phyloP scores from a whole-genome alignment of 352 stramenopile species.

The Pythium volutum region DNA sequence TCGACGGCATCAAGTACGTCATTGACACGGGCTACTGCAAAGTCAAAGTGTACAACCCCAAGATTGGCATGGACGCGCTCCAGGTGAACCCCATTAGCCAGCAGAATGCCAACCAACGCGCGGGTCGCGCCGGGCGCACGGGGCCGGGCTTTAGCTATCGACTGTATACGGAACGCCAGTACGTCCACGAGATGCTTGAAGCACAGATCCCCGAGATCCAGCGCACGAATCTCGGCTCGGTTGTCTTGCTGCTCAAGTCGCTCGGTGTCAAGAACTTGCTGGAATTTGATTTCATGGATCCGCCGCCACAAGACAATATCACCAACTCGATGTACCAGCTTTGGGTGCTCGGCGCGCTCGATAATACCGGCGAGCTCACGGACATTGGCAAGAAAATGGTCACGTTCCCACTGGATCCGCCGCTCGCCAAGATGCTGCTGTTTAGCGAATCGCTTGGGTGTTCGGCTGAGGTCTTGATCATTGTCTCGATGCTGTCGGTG shows the following conservation, averaged over 20 bases:
- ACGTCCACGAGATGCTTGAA: slow-evolving; percentile 95
- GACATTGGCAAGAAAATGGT: slow-evolving; percentile 96
- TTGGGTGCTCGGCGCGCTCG: slow-evolving; percentile 97
- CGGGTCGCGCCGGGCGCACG: slow-evolving; percentile 92
- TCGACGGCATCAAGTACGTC: slow-evolving; percentile 98
- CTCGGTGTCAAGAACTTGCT: slow-evolving; percentile 95
- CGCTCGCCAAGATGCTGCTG: slow-evolving; percentile 94
- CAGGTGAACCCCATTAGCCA: slow-evolving; percentile 95
- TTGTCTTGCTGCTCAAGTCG: slow-evolving; percentile 98
- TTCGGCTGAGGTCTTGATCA: slow-evolving; percentile 93
- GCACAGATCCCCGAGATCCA: slow-evolving; percentile 98
- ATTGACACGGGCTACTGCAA: slow-evolving; percentile 98
- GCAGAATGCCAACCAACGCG: slow-evolving; percentile 97
- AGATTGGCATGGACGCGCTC: slow-evolving; percentile 98
- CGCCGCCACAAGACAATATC: slow-evolving; percentile 96
- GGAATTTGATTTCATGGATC: slow-evolving; percentile 99
- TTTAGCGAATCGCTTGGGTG: slow-evolving; percentile 94
- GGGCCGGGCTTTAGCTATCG: slow-evolving; percentile 92
- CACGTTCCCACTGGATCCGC: slow-evolving; percentile 98
- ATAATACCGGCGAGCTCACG: slow-evolving; percentile 97
- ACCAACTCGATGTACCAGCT: slow-evolving; percentile 98
- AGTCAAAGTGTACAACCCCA: slow-evolving; percentile 99
- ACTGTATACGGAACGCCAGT: slow-evolving; percentile 97
- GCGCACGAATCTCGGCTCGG: slow-evolving; percentile 96
- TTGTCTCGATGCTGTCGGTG: slow-evolving; percentile 97